phyloP scores from a whole-genome alignment of 2,329 filamentous ascomycete species.

The Xylariaceae sp. region DNA sequence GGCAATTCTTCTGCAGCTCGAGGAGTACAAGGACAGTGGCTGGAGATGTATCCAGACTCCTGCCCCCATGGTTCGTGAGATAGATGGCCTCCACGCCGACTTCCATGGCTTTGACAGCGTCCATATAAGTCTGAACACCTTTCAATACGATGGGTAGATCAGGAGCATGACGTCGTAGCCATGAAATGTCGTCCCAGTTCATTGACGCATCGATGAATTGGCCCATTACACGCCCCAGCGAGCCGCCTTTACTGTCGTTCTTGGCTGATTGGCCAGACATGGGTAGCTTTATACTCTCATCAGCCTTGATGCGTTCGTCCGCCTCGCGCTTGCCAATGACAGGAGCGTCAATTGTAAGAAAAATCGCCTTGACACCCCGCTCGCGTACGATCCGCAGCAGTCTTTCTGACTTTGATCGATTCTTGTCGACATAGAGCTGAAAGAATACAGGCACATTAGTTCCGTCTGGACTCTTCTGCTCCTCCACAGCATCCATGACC shows the following conservation, averaged over 20 bases:
- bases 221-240: conserved; percentile 53
- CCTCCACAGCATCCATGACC: conserved; percentile 39
- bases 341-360: conserved; percentile 57
- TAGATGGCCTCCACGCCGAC: conserved; percentile 64
- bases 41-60: conserved; percentile 48
- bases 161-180: conserved; percentile 55
- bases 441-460: conserved; percentile 39
- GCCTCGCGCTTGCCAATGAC: conserved; percentile 53
- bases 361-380: conserved; percentile 48
- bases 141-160: conserved; percentile 61
- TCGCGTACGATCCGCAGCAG: conserved; percentile 44
- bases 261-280: conserved; percentile 47
- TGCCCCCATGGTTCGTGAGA: conserved; percentile 66
- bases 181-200: conserved; percentile 61
- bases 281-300: conserved; percentile 44
- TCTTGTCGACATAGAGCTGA: conserved; percentile 59
- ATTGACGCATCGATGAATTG: conserved; percentile 54
- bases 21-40: conserved; percentile 56
- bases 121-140: conserved; percentile 63
- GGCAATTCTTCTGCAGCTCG: conserved; percentile 59
- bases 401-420: conserved; percentile 47
- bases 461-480: conserved; percentile 17
- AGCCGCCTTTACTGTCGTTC: conserved; percentile 52
- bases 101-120: conserved; percentile 58
- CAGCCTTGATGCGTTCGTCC: conserved; percentile 43